These are phyloP conservation scores for Fusarium nanum DNA, from an alignment of 2,329 filamentous ascomycete species.

Conservation along the genomic window DNA sequence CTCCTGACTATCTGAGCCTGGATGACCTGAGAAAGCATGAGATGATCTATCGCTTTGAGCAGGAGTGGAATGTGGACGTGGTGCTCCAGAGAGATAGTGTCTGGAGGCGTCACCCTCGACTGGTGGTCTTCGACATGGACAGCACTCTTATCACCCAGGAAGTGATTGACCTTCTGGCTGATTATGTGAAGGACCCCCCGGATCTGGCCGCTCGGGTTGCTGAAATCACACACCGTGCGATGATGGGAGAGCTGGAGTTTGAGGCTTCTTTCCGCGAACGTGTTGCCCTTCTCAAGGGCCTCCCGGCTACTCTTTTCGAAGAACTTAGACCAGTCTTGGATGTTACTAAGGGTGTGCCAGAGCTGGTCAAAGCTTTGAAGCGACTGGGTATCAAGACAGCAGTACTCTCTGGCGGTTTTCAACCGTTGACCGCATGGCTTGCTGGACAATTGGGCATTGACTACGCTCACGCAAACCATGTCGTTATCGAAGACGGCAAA, in stretches of 20 bases:
- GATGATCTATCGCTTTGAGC: conserved; percentile 84
- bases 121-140: conserved; percentile 99
- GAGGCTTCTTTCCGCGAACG: conserved; percentile 83
- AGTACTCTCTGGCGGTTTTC: conserved; percentile 92
- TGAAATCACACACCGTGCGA: conserved; percentile 90
- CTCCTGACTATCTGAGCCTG: conserved; percentile 72
- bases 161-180: conserved; percentile 94
- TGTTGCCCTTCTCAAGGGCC: conserved; percentile 82
- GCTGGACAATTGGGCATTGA: conserved; percentile 84
- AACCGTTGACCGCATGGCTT: conserved; percentile 88
- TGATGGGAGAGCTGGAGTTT: conserved; percentile 97
- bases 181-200: conserved; percentile 73
- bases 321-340: conserved; percentile 79
- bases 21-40: conserved; percentile 82
- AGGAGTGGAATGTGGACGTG: conserved; percentile 89
- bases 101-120: conserved; percentile 81
- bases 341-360: conserved; percentile 82
- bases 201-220: conserved; percentile 86
- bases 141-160: conserved; percentile 97
- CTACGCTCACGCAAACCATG: conserved; percentile 89
- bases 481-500: conserved; percentile 69
- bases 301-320: conserved; percentile 82
- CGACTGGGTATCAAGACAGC: conserved; percentile 86
- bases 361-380: conserved; percentile 80
- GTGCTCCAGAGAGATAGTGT: conserved; percentile 79